Evolutionary conservation across 192 early-diverging fungal species (phyloP), one percentile per base, ranked within the genome.

Genomic region (Linnemannia elongata): DNA sequence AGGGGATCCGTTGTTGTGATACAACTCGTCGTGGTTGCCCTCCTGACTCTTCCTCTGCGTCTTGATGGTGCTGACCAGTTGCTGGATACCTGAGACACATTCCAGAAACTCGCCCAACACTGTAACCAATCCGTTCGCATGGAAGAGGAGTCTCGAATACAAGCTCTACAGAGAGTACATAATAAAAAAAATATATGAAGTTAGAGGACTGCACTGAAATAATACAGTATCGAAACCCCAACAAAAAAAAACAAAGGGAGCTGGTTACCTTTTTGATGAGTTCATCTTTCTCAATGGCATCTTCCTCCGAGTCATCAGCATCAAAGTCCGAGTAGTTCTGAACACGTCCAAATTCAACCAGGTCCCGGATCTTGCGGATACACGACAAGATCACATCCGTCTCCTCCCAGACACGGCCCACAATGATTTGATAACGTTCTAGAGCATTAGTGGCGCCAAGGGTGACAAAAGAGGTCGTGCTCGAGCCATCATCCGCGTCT

Each of bases 81-180:
- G 69, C 24, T 78, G 79, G 22, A 87, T 87, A 6, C 79, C 72
- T 35, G 85, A 87, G 9, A 81, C 85, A 36, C 85, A 81, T 49
- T 87, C 85, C 35, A 87, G 72, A 30, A 87, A 81, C 63, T 87
- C 85, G 6, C 85, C 85, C 35, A 87, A 45, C 17, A 81, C 76
- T 9, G 85, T 87, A 36, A 87, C 76, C 45, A 87, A 60, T 4
- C 79, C 68, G 39, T 87, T 78, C 3, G 85, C 79, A 41, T 81
- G 85, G 22, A 38, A 57, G 3, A 87, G 42, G 20, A 87, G 41
- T 3, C 75, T 78, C 27, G 79, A 39, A 36, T 87, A 87, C 6
- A 87, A 54, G 22, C 6, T 81, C 85, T 87, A 30, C 20, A 60
- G 35, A 0, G 20, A 22, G 49, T 6, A 18, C 49, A 52, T 52